phyloP scores from a whole-genome alignment of 2,329 filamentous ascomycete species.

The Scytalidium sp. region DNA sequence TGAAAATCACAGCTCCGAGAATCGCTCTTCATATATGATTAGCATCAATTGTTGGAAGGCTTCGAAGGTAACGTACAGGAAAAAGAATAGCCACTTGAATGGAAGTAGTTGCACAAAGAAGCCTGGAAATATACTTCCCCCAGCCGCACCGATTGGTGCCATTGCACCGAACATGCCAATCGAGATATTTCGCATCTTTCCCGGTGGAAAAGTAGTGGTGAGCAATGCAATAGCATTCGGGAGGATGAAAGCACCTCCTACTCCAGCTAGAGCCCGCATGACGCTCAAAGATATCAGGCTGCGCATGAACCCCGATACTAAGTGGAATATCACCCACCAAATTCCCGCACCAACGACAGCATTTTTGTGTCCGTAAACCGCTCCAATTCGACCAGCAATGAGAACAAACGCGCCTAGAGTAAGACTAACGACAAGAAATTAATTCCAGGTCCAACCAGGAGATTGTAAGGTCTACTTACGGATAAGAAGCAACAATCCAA shows the following conservation, averaged over 20 bases:
- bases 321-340: conserved; percentile 39
- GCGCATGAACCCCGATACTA: conserved; percentile 41
- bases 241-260: conserved; percentile 46
- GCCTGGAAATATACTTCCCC: conserved; percentile 36
- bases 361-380: conserved; percentile 46
- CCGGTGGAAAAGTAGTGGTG: conserved; percentile 43
- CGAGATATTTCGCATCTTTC: conserved; percentile 38
- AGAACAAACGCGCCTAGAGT: conserved; percentile 50
- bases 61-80: conserved; percentile 20
- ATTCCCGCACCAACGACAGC: conserved; percentile 39
- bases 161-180: conserved; percentile 42
- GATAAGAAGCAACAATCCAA: conserved; percentile 37
- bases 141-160: conserved; percentile 40
- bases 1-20: conserved; percentile 3
- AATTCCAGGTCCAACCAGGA: conserved; percentile 2
- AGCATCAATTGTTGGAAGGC: conserved; percentile 2
- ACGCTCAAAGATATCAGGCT: conserved; percentile 39
- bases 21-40: conserved; percentile 5
- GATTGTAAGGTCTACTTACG: conserved; percentile 19
- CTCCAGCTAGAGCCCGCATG: conserved; percentile 43
- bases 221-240: conserved; percentile 49
- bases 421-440: conserved; percentile 29
- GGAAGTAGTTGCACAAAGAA: conserved; percentile 30
- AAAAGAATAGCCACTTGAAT: conserved; percentile 40
- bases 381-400: conserved; percentile 44